Base-by-base conservation (phyloP, 345 rosid genomes). In the Eucalyptus cloeziana region DNA sequence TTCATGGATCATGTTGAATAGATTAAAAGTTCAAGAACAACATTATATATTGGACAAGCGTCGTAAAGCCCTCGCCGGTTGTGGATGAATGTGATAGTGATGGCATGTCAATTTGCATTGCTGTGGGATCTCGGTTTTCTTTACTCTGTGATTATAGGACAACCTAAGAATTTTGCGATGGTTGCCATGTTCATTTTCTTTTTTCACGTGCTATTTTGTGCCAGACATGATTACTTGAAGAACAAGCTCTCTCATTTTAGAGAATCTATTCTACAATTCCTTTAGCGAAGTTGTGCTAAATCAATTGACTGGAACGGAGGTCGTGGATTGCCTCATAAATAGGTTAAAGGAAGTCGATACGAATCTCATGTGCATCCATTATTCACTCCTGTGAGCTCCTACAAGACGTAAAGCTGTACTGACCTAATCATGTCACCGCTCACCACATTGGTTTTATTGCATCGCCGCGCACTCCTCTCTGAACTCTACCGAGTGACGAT, bases 1-100 rank as follows among this genome's bases (percentile, higher is more conserved):
- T 52, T 52, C 10, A 52, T 19, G 10, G 1, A 52, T 52, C 24
- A 52, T 7, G 9, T 52, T 52, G 24, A 52, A 19, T 52, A 52
- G 7, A 52, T 17, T 52, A 52, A 52, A 52, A 52, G 4, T 52
- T 52, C 19, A 52, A 52, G 0, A 52, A 19, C 4, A 52, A 19
- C 0, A 52, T 52, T 52, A 3, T 52, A 52, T 52, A 52, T 17
- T 52, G 4, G 56, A 52, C 56, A 52, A 52, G 24, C 4, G 24
- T 4, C 22, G 2, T 52, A 52, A 19, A 52, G 56, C 56, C 4
- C 24, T 52, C 1, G 2, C 10, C 56, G 0, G 24, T 3, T 19
- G 3, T 76, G 83, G 47, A 76, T 33, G 7, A 69, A 33, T 69
- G 24, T 33, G 43, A 19, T 52, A 52, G 9, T 7, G 56, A 33